Percentiles rank a stretch among this genome's conserved stretches.
These are phyloP conservation scores for Rhodamnia rubescens DNA, from an alignment of 345 rosid species.

Conservation along the genomic window DNA sequence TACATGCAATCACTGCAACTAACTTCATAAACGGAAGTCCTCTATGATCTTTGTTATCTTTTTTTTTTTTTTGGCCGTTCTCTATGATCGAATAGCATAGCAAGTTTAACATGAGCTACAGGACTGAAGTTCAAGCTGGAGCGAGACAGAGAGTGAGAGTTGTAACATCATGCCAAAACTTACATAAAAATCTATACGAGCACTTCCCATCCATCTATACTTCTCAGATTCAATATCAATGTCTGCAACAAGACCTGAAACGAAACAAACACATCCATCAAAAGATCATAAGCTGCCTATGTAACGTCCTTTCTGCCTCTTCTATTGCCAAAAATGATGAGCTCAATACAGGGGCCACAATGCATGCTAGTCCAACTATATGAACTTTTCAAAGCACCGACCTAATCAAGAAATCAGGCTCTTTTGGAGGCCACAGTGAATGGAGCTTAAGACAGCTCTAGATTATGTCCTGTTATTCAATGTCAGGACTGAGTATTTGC, in stretches of 20 bases:
- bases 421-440: background rate
- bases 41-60: too few species aligned
- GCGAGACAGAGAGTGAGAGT: background rate
- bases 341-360: background rate
- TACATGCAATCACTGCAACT: background rate
- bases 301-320: background rate
- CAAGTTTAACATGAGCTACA: background rate
- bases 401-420: background rate
- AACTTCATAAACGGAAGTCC: background rate
- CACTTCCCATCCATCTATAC: slow-evolving; percentile 95
- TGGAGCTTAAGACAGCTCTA: background rate
- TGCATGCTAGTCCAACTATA: background rate
- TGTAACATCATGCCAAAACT: slow-evolving; percentile 3
- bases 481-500: background rate
- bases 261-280: background rate
- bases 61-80: background rate
- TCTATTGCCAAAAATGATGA: background rate
- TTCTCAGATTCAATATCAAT: slow-evolving; percentile 93
- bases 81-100: background rate
- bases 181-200: slow-evolving; percentile 82
- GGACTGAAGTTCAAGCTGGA: background rate
- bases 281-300: background rate
- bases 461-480: background rate
- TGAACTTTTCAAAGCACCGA: background rate
- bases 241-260: slow-evolving; percentile 87